A percentile compares a stretch with the other conserved stretches of the same genome.
phyloP scores from a whole-genome alignment of 2,329 filamentous ascomycete genomes.

The Colletotrichum camelliae region DNA sequence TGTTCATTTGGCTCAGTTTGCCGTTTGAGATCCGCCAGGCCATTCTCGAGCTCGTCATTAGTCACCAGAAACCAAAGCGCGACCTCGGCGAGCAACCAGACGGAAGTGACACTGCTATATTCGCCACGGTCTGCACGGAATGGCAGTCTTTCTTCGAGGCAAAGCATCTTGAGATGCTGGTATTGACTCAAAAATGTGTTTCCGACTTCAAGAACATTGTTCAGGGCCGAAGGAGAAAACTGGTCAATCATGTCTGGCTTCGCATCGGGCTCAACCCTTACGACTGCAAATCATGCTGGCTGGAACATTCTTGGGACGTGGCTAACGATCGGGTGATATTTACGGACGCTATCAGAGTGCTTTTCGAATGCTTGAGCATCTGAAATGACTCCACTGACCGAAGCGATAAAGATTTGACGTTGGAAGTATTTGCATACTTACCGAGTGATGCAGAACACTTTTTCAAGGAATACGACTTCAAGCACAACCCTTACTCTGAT shows the following conservation, averaged over 20 bases:
- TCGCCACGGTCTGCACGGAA: neutral
- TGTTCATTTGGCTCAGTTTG: neutral
- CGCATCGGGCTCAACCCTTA: neutral
- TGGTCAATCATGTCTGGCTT: neutral
- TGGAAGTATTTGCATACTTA: neutral
- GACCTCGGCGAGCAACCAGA: neutral
- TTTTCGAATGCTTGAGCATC: neutral
- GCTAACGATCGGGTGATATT: neutral
- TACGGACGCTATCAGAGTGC: neutral
- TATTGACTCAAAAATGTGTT: neutral
- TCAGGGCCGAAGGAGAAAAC: neutral
- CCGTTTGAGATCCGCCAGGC: neutral
- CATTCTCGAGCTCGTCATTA: neutral
- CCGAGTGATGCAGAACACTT: neutral
- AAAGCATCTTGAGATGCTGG: neutral
- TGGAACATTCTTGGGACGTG: neutral
- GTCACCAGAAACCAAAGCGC: neutral
- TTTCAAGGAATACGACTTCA: neutral
- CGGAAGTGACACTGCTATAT: neutral
- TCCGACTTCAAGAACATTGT: neutral
- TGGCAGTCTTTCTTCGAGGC: neutral
- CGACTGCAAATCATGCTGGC: neutral
- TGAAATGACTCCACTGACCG: neutral
- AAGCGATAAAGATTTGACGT: neutral
- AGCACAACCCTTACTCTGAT: neutral